Evolutionary conservation across 2,329 filamentous ascomycete genomes (phyloP).

Genomic region (Diplodia mutila): DNA sequence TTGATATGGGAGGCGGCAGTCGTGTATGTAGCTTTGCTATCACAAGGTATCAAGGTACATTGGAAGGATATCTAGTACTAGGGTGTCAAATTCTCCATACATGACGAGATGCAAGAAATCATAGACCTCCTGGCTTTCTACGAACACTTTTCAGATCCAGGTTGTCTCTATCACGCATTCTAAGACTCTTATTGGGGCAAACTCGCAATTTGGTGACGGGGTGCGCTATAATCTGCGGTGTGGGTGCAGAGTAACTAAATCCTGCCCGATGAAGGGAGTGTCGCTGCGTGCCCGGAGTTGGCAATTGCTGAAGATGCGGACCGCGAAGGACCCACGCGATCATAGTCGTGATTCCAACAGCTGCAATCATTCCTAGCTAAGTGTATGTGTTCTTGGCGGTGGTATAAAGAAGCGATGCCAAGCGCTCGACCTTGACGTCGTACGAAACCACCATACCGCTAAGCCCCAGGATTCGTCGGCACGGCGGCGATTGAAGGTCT

Average conservation of each 20-base stretch:
- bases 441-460: not conserved
- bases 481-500: not conserved
- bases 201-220: not conserved
- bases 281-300: not conserved
- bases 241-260: not conserved
- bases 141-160: too few species aligned
- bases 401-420: not conserved
- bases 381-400: not conserved
- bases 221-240: not conserved
- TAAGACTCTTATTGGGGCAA: too few species aligned
- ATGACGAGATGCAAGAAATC: too few species aligned
- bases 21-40: too few species aligned
- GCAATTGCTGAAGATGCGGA: not conserved
- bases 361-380: not conserved
- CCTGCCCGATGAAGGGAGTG: not conserved
- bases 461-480: not conserved
- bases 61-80: too few species aligned
- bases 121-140: too few species aligned
- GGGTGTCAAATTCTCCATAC: too few species aligned
- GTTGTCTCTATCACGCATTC: too few species aligned
- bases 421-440: not conserved
- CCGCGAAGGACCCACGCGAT: not conserved
- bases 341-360: not conserved
- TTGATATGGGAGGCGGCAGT: too few species aligned
- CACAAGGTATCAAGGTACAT: too few species aligned